Conservation (phyloP, 495 filamentous ascomycete genomes). For the Lineolata rhizophorae region DNA sequence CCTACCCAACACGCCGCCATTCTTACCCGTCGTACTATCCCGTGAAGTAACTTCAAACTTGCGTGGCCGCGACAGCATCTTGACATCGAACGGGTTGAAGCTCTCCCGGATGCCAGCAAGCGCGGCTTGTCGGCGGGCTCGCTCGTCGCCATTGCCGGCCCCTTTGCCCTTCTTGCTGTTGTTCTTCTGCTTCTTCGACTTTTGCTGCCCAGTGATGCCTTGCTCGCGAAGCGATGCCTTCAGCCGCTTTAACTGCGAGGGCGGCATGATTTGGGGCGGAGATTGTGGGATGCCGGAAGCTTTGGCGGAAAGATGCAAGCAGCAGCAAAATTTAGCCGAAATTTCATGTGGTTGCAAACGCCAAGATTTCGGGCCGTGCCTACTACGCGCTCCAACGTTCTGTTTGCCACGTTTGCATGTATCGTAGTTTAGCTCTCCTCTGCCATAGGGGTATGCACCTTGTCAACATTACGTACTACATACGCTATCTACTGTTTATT, state of each 20-base stretch:
- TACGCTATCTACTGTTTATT: no score
- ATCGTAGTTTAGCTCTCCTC: no score
- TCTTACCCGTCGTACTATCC: slow-evolving; percentile 26
- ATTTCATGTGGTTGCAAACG: no score
- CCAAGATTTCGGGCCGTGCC: no score
- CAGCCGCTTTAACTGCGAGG: slow-evolving; percentile 88
- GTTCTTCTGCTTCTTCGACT: slow-evolving; percentile 83
- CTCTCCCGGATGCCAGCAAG: slow-evolving; percentile 71
- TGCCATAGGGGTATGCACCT: no score
- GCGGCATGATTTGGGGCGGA: no score
- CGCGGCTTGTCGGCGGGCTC: slow-evolving; percentile 48
- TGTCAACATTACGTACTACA: no score
- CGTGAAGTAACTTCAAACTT: slow-evolving; percentile 61
- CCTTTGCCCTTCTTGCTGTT: slow-evolving; percentile 48
- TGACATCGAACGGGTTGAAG: slow-evolving; percentile 95
- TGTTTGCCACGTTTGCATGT: no score
- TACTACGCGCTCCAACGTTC: no score
- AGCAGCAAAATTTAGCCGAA: no score
- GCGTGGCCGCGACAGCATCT: slow-evolving; percentile 37
- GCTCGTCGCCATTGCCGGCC: slow-evolving; percentile 33
- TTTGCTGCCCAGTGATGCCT: slow-evolving; percentile 67
- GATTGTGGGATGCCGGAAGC: no score
- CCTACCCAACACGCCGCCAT: slow-evolving; percentile 34
- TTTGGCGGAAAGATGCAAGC: no score
- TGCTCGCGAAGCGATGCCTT: slow-evolving; percentile 74